Percentiles rank a stretch among this genome's conserved stretches.
These are phyloP conservation scores for Dictyostelium discoideum DNA, from an alignment of 78 protist species.

Conservation along the genomic window DNA sequence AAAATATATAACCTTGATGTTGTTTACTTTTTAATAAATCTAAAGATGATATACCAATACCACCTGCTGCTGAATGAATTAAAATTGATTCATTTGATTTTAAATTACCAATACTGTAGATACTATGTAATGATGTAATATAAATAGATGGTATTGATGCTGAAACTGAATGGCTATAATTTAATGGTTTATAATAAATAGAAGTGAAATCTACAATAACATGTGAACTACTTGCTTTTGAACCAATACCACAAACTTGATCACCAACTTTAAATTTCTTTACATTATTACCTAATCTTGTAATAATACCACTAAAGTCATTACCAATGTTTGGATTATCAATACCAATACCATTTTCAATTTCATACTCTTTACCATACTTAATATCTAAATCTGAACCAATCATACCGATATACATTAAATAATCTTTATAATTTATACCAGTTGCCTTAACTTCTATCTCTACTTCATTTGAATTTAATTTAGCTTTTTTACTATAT, in stretches of 20 bases:
- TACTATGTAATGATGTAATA: background rate
- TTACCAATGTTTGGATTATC: background rate
- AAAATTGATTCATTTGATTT: background rate
- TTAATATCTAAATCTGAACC: background rate
- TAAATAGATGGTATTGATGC: background rate
- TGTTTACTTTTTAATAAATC: constrained; percentile 79
- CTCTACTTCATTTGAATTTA: constrained; percentile 19
- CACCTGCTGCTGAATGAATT: constrained; percentile 22
- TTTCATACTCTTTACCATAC: background rate
- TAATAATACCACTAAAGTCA: background rate
- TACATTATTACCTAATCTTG: background rate
- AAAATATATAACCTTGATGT: background rate
- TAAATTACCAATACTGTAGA: background rate
- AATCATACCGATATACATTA: constrained; percentile 15
- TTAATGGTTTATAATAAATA: background rate
- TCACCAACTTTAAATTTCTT: constrained; percentile 9
- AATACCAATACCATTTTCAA: background rate
- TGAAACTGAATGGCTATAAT: background rate
- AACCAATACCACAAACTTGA: background rate
- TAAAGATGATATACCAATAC: constrained; percentile 66
- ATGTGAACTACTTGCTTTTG: background rate
- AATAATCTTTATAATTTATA: constrained; percentile 49
- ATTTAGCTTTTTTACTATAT: background rate
- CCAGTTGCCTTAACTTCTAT: constrained; percentile 29
- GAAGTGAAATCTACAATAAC: background rate